Evolutionary conservation across 1,139 yeast genomes (phyloP), one percentile per base, ranked within the genome.

Genomic region (Hyphopichia buzzinii): DNA sequence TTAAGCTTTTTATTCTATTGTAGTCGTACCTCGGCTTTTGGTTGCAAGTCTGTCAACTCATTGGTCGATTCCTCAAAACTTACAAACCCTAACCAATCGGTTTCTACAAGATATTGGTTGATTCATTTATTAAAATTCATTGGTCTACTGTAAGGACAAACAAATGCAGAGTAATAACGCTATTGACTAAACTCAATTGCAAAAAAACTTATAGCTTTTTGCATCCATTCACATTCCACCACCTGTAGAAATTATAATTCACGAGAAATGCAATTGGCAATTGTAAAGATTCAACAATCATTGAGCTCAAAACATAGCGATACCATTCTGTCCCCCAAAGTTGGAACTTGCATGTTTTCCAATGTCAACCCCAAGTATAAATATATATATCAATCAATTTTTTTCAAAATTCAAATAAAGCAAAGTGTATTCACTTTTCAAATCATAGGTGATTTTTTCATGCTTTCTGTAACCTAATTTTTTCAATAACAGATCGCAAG

Each of bases 391-490:
- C 17, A 4, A 27, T 27, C 14, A 30, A n/a, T 28, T 35, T 41
- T 54, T 67, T 41, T 62, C 67, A 48, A 67, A 75, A 50, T 69
- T 67, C 51, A 71, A 62, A 54, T 76, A 76, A 47, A 75, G 61
- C 48, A 75, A 64, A 38, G 60, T 63, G 54, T 74, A 73, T 39
- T 67, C 68, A 41, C 66, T 63, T 43, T 62, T 64, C 57, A 88
- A 67, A 55, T 87, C 95, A 59, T 86, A 84, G 39, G 81, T 61
- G 34, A 83, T 81, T 54, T 76, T 74, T 55, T 88, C 96, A 37
- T 74, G 70, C 51, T 81, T 79, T 42, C 64, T 61, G 61, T 87
- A 88, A 26, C 81, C 80, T 34, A 71, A 61, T 33, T 77, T 57
- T 33, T 44, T 43, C 52, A 70, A 61, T 10, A 44, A 29, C 37